Conservation (phyloP, 768 basidiomycete species). For the Auricularia cornea region DNA sequence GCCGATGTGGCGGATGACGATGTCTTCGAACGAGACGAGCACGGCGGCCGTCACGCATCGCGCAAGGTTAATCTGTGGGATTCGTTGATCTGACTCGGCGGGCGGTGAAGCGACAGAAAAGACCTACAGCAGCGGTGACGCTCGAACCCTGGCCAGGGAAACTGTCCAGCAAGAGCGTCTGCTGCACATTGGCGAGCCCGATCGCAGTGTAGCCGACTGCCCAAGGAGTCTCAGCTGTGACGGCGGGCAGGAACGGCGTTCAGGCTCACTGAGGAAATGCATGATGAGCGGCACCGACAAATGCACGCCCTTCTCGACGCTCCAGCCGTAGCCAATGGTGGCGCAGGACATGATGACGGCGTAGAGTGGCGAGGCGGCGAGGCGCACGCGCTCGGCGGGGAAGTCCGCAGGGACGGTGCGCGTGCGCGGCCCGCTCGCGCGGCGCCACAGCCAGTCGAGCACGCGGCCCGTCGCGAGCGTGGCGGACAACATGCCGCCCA, state of each 20-base stretch:
- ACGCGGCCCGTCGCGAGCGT: slow-evolving; percentile 48
- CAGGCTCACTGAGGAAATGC: slow-evolving; percentile 17
- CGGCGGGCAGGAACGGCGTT: neutral
- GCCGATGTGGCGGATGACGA: slow-evolving; percentile 52
- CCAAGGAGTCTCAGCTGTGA: slow-evolving; percentile 18
- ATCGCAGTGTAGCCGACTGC: slow-evolving; percentile 44
- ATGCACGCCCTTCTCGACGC: slow-evolving; percentile 11
- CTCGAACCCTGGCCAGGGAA: slow-evolving; percentile 54
- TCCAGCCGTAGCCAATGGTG: slow-evolving; percentile 20
- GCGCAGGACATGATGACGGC: slow-evolving; percentile 8
- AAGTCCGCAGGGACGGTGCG: slow-evolving; percentile 8
- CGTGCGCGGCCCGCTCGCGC: slow-evolving; percentile 8
- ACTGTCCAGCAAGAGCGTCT: slow-evolving; percentile 61
- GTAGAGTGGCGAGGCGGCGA: slow-evolving; percentile 13
- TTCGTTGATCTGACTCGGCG: neutral
- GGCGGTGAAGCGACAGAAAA: neutral
- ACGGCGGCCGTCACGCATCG: slow-evolving; percentile 56
- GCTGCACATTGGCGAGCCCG: slow-evolving; percentile 44
- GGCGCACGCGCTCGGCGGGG: slow-evolving; percentile 21
- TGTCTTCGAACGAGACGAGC: slow-evolving; percentile 53
- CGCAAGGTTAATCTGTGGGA: slow-evolving; percentile 56
- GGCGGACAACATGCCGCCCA: slow-evolving; percentile 60
- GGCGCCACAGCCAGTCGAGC: slow-evolving; percentile 37
- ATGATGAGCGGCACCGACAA: slow-evolving; percentile 18
- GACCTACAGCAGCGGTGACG: slow-evolving; percentile 61